Base-by-base conservation (phyloP, 352 stramenopile species). In the Globisporangium rhizosaccharum region DNA sequence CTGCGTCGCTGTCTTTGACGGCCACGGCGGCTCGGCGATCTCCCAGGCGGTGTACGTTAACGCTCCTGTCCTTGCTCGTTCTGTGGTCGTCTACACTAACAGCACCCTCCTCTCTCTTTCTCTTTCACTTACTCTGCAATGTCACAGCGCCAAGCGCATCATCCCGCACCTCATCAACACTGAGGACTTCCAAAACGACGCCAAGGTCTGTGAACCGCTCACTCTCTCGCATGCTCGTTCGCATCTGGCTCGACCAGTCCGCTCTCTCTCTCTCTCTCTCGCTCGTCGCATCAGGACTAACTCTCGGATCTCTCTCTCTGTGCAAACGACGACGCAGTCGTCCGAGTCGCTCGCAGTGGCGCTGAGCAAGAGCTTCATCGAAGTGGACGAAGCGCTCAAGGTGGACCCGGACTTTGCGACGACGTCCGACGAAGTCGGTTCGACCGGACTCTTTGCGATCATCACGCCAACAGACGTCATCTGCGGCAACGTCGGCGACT, bases 401-500 rank as follows among this genome's bases (percentile, higher is more conserved):
- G 67, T 77, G 41, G 79, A 94, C 61, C 80, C 82, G 9, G 76
- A 88, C 55, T 81, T 81, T 48, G 72, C 63, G 9, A 71, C 69
- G 5, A 73, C 72, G 42, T 87, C 79, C 49, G 86, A 95, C 51
- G 84, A 95, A 68, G 76, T 92, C 26, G 86, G 86, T 52, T 92
- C 84, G 11, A 95, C 86, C 26, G 86, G 82, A 0, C 67, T 95
- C 45, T 72, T 94, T 56, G 84, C 85, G 23, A 81, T 95, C 53
- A 70, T 95, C 53, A 93, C 86, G 45, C 79, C 83, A 41, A 90
- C 74, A 14, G 75, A 95, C 71, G 77, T 95, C 48, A 74, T 94
- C 42, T 88, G 77, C 42, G 86, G 71, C 41, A 95, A 95, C 66
- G 82, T 94, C 54, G 81, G 86, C 48, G 86, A 95, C 71, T 95